Conservation (phyloP, 1,284 basidiomycete species). For the Heterobasidion occidentale region DNA sequence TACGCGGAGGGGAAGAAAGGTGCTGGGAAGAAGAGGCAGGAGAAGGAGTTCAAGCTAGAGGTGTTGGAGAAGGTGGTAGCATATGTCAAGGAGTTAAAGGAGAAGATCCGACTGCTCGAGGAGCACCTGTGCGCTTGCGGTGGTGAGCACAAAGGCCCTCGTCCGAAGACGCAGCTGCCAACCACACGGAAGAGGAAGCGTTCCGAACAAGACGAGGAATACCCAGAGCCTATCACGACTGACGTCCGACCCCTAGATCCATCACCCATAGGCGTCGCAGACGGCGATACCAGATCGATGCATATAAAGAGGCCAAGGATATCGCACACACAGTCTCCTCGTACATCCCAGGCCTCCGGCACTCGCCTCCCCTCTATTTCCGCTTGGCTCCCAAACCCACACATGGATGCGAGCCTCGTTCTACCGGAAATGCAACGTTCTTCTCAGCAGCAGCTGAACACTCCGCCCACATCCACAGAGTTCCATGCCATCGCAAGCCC, state of each 20-base stretch:
- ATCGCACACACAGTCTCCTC: too few species aligned
- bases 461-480: constrained; percentile 32
- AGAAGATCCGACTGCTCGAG: constrained; percentile 37
- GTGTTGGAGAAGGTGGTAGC: constrained; percentile 67
- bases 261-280: too few species aligned
- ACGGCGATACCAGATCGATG: too few species aligned
- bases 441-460: constrained; percentile 30
- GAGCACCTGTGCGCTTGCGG: constrained; percentile 24
- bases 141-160: too few species aligned
- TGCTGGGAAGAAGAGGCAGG: constrained; percentile 13
- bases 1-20: constrained; percentile 31
- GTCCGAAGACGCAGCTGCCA: too few species aligned
- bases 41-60: constrained; percentile 77
- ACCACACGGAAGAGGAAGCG: constrained; percentile 15
- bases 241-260: too few species aligned
- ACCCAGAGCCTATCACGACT: constrained; percentile 3
- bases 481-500: constrained; percentile 8
- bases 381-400: constrained; percentile 32
- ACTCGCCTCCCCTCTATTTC: constrained; percentile 38
- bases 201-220: not conserved
- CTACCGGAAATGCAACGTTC: constrained; percentile 12
- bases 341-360: too few species aligned
- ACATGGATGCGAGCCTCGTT: constrained; percentile 23
- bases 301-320: too few species aligned
- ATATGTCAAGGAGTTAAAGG: constrained; percentile 58